A percentile compares a stretch with the other conserved stretches of the same genome.
phyloP scores from a whole-genome alignment of 2,329 filamentous ascomycete species.

The Xylaria sp. region DNA sequence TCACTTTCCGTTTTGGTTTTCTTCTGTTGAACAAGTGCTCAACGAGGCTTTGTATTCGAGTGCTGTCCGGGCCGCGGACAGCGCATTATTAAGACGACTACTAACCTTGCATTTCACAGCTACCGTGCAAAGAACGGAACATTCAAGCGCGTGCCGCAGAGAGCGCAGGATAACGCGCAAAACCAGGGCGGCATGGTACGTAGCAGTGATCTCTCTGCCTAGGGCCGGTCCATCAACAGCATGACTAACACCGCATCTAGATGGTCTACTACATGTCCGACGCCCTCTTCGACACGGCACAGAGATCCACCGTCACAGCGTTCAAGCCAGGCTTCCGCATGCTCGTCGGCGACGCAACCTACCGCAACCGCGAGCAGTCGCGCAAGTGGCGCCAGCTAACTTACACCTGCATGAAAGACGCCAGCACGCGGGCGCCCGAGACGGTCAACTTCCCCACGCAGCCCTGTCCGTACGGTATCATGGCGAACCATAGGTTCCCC shows the following conservation, averaged over 20 bases:
- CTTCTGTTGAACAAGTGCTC: too few relatives aligned
- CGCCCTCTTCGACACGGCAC: constrained; percentile 46
- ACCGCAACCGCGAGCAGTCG: constrained; percentile 42
- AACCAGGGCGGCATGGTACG: constrained; percentile 50
- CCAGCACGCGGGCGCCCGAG: constrained; percentile 47
- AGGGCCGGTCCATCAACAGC: background rate
- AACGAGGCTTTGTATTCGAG: too few relatives aligned
- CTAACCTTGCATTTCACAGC: constrained; percentile 8
- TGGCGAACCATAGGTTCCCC: constrained; percentile 48
- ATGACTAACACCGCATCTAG: constrained; percentile 29
- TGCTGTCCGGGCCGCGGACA: background rate
- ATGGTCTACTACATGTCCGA: constrained; percentile 55
- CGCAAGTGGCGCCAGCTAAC: constrained; percentile 48
- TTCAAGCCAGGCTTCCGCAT: constrained; percentile 57
- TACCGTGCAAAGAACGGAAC: constrained; percentile 49
- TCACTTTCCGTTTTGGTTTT: background rate
- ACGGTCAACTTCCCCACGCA: constrained; percentile 46
- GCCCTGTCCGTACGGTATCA: constrained; percentile 50
- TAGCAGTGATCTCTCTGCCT: background rate
- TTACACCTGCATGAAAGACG: constrained; percentile 48
- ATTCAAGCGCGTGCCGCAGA: constrained; percentile 49
- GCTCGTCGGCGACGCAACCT: constrained; percentile 50
- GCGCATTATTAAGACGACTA: background rate
- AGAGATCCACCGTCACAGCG: constrained; percentile 48
- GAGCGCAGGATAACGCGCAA: constrained; percentile 47